These are phyloP conservation scores for Fusarium napiforme DNA, from an alignment of 2,329 filamentous ascomycete species.

Conservation along the genomic window DNA sequence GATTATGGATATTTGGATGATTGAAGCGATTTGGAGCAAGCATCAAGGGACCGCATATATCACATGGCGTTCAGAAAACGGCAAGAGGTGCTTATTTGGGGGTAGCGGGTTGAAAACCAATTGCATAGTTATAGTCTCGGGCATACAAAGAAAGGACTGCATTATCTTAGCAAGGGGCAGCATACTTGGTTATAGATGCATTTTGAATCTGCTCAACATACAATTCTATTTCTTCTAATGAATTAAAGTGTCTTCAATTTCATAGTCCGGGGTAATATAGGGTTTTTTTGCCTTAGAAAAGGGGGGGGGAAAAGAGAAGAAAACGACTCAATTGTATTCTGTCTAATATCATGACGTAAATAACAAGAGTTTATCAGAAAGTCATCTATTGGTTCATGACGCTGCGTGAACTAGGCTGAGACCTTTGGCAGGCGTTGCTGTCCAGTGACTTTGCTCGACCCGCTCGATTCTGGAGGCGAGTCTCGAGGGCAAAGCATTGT, in stretches of 20 bases:
- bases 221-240: neutral
- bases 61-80: conserved; percentile 35
- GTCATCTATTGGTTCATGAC: conserved; percentile 8
- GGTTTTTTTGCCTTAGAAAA: neutral
- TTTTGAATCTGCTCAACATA: conserved; percentile 7
- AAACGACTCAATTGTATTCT: neutral
- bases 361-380: neutral
- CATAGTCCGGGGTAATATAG: neutral
- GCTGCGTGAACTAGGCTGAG: conserved; percentile 26
- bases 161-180: conserved; percentile 11
- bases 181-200: conserved; percentile 17
- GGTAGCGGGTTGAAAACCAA: conserved; percentile 16
- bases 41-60: conserved; percentile 28
- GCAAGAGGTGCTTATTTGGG: conserved; percentile 18
- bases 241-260: neutral
- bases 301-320: too few relatives aligned
- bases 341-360: neutral
- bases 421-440: conserved; percentile 33
- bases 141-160: conserved; percentile 16
- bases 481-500: conserved; percentile 20
- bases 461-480: conserved; percentile 21
- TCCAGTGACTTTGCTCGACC: conserved; percentile 41
- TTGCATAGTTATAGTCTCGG: conserved; percentile 27
- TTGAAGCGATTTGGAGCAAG: conserved; percentile 21
- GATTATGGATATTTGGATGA: conserved; percentile 20